These are phyloP conservation scores for Microglena sp. DNA, from an alignment of 139 green algal species.

Conservation along the genomic window DNA sequence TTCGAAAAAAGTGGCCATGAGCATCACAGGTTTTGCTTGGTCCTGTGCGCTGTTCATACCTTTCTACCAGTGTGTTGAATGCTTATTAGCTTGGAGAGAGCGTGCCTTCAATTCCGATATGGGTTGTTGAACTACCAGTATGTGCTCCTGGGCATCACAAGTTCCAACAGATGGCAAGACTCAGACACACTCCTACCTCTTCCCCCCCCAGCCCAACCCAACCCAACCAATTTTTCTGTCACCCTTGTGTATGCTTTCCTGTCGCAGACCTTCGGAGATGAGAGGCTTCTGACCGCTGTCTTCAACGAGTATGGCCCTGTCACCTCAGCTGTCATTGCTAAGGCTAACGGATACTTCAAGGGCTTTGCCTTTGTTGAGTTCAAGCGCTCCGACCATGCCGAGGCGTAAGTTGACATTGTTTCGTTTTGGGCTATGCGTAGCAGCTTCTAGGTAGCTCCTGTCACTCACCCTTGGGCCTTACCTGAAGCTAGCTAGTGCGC, in stretches of 20 bases:
- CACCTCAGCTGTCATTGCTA: not conserved
- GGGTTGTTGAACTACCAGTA: too few species aligned
- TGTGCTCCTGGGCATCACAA: not conserved
- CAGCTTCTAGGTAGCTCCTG: too few species aligned
- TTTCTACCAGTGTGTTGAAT: too few species aligned
- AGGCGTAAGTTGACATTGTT: constrained; percentile 34
- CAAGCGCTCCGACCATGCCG: constrained; percentile 35
- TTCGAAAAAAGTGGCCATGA: not conserved
- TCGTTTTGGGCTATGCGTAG: too few species aligned
- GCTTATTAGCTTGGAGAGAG: too few species aligned
- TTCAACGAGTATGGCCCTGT: constrained; percentile 8
- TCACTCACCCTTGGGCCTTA: too few species aligned
- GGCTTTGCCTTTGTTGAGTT: constrained; percentile 71
- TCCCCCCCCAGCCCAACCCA: not conserved
- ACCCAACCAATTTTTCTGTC: not conserved
- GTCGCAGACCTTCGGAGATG: not conserved
- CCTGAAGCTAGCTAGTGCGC: too few species aligned
- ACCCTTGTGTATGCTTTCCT: not conserved
- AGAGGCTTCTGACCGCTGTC: not conserved
- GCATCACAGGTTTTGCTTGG: not conserved
- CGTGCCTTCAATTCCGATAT: too few species aligned
- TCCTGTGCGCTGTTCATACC: too few species aligned
- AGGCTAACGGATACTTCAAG: constrained; percentile 17
- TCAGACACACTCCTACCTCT: not conserved
- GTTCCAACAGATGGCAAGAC: not conserved